phyloP scores from a whole-genome alignment of 371 early-diverging fungal species.

The Apophysomyces trapeziformis region DNA sequence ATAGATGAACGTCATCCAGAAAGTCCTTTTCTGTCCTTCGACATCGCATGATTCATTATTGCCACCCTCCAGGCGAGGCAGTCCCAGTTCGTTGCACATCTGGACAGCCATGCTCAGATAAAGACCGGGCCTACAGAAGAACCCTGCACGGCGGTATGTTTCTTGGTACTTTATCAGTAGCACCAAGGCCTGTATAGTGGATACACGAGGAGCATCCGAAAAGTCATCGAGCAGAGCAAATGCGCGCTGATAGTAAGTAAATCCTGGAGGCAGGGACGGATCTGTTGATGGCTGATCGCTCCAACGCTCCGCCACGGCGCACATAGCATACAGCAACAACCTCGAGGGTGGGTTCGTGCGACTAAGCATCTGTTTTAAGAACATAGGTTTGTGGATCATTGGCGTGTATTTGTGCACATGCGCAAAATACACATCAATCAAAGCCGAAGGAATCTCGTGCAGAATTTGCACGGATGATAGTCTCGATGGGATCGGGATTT shows the following conservation, averaged over 20 bases:
- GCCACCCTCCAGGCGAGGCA: slow-evolving; percentile 44
- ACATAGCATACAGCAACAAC: slow-evolving; percentile 60
- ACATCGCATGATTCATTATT: slow-evolving; percentile 33
- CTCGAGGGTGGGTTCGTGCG: slow-evolving; percentile 53
- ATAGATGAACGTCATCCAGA: slow-evolving; percentile 48
- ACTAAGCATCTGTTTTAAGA: slow-evolving; percentile 51
- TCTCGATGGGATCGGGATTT: not conserved
- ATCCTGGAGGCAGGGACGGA: slow-evolving; percentile 34
- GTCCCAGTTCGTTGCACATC: slow-evolving; percentile 77
- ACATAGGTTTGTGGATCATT: slow-evolving; percentile 59
- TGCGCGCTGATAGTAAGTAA: slow-evolving; percentile 43
- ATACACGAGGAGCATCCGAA: slow-evolving; percentile 63
- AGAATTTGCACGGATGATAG: not conserved
- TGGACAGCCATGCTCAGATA: slow-evolving; percentile 65
- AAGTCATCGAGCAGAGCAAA: slow-evolving; percentile 66
- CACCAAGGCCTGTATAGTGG: slow-evolving; percentile 76
- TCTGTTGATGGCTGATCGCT: slow-evolving; percentile 7
- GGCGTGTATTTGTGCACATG: slow-evolving; percentile 66
- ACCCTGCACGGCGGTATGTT: slow-evolving; percentile 47
- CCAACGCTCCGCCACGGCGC: slow-evolving; percentile 61
- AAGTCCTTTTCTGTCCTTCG: slow-evolving; percentile 44
- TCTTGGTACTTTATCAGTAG: slow-evolving; percentile 74
- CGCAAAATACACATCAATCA: slow-evolving; percentile 52
- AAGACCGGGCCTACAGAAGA: slow-evolving; percentile 40
- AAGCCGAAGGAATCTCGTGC: slow-evolving; percentile 21